Percentiles rank a stretch among this genome's conserved stretches.
Conservation (phyloP, 2,329 filamentous ascomycete species). For the Chaetomium sp. region DNA sequence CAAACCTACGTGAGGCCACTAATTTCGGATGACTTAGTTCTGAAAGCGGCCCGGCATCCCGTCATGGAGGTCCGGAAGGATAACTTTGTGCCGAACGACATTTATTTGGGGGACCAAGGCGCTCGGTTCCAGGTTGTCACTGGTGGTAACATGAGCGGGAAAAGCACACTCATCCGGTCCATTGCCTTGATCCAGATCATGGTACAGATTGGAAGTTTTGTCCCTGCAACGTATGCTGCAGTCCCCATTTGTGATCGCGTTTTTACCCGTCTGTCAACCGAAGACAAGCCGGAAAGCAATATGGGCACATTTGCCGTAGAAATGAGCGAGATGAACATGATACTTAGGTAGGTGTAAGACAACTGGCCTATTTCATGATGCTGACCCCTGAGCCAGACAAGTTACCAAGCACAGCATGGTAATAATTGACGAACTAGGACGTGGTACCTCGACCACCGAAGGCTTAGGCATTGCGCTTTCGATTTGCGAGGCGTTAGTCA, state of each 20-base stretch:
- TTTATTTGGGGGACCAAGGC: conserved; percentile 67
- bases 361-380: not conserved
- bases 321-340: conserved; percentile 95
- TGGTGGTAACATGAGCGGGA: conserved; percentile 97
- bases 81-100: conserved; percentile 81
- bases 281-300: conserved; percentile 84
- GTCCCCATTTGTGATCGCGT: conserved; percentile 76
- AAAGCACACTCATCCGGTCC: conserved; percentile 88
- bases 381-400: conserved; percentile 44
- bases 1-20: conserved; percentile 57
- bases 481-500: conserved; percentile 79
- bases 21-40: conserved; percentile 59
- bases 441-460: conserved; percentile 83
- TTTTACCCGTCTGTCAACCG: conserved; percentile 79
- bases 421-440: conserved; percentile 86
- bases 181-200: conserved; percentile 82
- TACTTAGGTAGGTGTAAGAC: conserved; percentile 49
- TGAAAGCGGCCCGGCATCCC: conserved; percentile 71
- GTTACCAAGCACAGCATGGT: conserved; percentile 69
- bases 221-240: conserved; percentile 77
- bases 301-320: conserved; percentile 90
- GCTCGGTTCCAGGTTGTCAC: conserved; percentile 83
- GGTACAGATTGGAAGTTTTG: conserved; percentile 87
- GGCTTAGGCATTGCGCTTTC: conserved; percentile 84
- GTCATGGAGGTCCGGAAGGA: conserved; percentile 59